Evolutionary conservation across 257 asterid genomes (phyloP), one percentile per base, ranked within the genome.

Genomic region (Rehmannia glutinosa): DNA sequence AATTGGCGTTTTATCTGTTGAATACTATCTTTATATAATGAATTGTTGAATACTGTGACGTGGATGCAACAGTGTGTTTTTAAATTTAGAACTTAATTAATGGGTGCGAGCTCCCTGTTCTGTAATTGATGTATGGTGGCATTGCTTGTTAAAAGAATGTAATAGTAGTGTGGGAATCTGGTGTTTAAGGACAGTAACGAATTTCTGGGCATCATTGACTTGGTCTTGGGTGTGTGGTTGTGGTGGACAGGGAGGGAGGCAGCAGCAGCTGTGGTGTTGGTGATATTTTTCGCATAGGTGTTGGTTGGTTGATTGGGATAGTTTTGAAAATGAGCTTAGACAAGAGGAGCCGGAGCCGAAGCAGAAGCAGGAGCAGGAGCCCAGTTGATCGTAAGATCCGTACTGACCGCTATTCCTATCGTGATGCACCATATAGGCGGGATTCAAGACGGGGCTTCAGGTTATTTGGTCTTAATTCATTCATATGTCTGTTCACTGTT

Each of bases 171-270:
- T 71, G 61, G 83, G 83, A 80, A 52, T 74, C 58, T 83, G 96
- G 92, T 80, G 80, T 65, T 73, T 68, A 81, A 74, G 80, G 83
- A 68, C 63, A 68, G 81, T 77, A 69, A 46, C 70, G 84, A 77
- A 70, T 75, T 62, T 73, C 69, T 68, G 83, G 95, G 87, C 71
- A 52, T 83, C 74, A 83, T 84, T 85, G 96, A 84, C 80, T 49
- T 84, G 90, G 94, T 82, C 71, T 83, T 85, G 83, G 91, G 75
- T 92, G 84, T 86, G 85, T 90, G 91, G 91, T 87, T 90, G 86
- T 92, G 92, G 97, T 92, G 98, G 95, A 84, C 98, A 92, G 98
- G 97, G 85, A 81, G n/a, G 91, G 87, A 77, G 89, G 85, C 82
- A 55, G 88, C 81, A 56, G 89, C 84, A 75, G 90, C 87, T 75